Conservation (phyloP, 1,139 yeast species). For the Kurtzmaniella quercitrusa region DNA sequence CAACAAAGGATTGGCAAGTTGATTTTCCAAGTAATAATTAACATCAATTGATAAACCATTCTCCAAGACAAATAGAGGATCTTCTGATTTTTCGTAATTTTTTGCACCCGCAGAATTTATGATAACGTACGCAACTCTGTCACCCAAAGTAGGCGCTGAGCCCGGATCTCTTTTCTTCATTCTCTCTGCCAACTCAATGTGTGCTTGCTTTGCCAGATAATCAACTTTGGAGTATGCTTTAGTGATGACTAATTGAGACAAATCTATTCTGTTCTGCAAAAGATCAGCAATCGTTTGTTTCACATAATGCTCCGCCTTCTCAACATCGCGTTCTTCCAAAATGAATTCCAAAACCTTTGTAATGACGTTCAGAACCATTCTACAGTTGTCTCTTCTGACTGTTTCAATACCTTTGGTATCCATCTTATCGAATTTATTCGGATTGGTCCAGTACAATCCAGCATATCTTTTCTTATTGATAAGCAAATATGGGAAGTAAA, state of each 20-base stretch:
- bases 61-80: conserved; percentile 89
- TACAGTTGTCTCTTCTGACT: conserved; percentile 95
- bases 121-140: conserved; percentile 96
- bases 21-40: conserved; percentile 89
- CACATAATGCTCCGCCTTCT: conserved; percentile 79
- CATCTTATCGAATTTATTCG: conserved; percentile 90
- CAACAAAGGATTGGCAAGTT: conserved; percentile 84
- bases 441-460: conserved; percentile 92
- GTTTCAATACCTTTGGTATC: conserved; percentile 99
- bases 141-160: conserved; percentile 94
- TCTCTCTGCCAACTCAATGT: conserved; percentile 91
- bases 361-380: conserved; percentile 89
- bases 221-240: conserved; percentile 88
- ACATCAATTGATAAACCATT: conserved; percentile 93
- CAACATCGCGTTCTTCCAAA: conserved; percentile 85
- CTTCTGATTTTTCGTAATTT: conserved; percentile 94
- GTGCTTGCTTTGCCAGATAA: conserved; percentile 95
- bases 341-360: conserved; percentile 85
- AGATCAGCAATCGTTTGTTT: conserved; percentile 87
- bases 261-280: conserved; percentile 84
- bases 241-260: conserved; percentile 90
- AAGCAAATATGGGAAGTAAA: conserved; percentile 87
- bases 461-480: conserved; percentile 97
- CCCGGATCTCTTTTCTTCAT: conserved; percentile 98
- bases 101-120: conserved; percentile 80